Evolutionary conservation across 306 rosid species (phyloP).

Genomic region (Vigna nakashimae): DNA sequence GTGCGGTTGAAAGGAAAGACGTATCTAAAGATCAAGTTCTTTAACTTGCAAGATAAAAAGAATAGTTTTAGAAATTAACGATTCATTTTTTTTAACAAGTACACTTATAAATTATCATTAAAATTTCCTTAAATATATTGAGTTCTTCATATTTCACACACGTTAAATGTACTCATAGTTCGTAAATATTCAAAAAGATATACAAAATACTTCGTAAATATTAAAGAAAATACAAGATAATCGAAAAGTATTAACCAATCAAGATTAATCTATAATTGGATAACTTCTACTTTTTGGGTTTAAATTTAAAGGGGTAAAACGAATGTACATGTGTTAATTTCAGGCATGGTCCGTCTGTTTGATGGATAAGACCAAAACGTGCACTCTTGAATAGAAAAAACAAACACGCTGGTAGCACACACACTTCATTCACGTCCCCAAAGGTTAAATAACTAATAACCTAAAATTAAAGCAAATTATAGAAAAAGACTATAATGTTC

Average conservation of each 20-base stretch:
- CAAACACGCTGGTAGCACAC: background rate
- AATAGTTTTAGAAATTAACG: background rate
- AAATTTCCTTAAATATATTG: background rate
- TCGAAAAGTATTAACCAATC: background rate
- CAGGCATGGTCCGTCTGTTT: no score
- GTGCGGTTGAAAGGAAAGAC: no score
- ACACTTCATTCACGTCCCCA: background rate
- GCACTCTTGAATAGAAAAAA: no score
- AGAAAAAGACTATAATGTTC: background rate
- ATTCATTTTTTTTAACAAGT: background rate
- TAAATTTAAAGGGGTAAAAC: no score
- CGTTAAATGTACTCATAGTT: background rate
- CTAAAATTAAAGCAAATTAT: background rate
- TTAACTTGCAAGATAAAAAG: no score
- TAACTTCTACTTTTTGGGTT: background rate
- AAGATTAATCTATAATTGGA: background rate
- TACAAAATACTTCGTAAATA: background rate
- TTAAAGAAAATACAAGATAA: no score
- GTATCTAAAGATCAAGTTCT: no score
- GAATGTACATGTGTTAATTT: no score
- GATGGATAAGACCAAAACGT: no score
- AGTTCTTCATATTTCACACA: background rate
- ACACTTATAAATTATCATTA: background rate
- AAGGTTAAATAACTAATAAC: background rate
- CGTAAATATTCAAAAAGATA: no score